Evolutionary conservation across 2,329 filamentous ascomycete genomes (phyloP).

Genomic region (Alternaria angustiovoidea): DNA sequence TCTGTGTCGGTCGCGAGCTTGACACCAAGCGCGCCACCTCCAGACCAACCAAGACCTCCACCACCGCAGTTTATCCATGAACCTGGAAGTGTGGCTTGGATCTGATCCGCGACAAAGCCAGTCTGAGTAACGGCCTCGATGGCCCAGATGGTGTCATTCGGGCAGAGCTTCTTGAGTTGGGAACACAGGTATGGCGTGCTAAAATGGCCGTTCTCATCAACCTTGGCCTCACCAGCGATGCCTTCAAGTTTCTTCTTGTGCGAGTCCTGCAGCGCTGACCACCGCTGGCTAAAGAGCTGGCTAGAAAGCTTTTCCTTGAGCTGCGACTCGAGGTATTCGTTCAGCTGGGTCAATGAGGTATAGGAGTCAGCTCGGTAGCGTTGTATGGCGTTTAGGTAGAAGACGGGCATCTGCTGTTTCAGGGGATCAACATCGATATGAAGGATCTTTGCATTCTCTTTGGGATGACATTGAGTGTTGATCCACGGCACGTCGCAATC

Average conservation of each 20-base stretch:
- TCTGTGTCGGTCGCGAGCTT: conserved; percentile 71
- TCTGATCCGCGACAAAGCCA: conserved; percentile 71
- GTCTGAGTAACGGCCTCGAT: conserved; percentile 82
- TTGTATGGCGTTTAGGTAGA: conserved; percentile 63
- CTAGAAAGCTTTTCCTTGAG: conserved; percentile 51
- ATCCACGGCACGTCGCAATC: conserved; percentile 97
- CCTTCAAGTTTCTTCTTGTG: conserved; percentile 67
- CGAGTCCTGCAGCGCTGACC: conserved; percentile 63
- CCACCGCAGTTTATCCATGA: conserved; percentile 84
- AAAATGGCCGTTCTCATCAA: conserved; percentile 69
- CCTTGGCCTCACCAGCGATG: conserved; percentile 66
- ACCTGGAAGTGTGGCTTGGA: conserved; percentile 72
- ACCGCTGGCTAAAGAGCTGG: conserved; percentile 56
- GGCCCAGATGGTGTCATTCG: conserved; percentile 74
- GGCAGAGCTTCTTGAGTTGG: conserved; percentile 65
- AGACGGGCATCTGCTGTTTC: conserved; percentile 68
- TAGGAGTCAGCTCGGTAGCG: conserved; percentile 62
- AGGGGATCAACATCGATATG: conserved; percentile 73
- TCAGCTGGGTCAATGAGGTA: conserved; percentile 73
- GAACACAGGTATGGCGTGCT: conserved; percentile 66
- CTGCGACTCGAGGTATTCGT: conserved; percentile 63
- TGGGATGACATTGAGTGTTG: conserved; percentile 73
- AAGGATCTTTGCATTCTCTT: conserved; percentile 64
- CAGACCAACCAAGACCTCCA: conserved; percentile 82
- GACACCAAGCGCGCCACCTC: conserved; percentile 76